A percentile compares a stretch with the other conserved stretches of the same genome.
Evolutionary conservation across 768 basidiomycete species (phyloP).

Genomic region (Pisolithus sp.): DNA sequence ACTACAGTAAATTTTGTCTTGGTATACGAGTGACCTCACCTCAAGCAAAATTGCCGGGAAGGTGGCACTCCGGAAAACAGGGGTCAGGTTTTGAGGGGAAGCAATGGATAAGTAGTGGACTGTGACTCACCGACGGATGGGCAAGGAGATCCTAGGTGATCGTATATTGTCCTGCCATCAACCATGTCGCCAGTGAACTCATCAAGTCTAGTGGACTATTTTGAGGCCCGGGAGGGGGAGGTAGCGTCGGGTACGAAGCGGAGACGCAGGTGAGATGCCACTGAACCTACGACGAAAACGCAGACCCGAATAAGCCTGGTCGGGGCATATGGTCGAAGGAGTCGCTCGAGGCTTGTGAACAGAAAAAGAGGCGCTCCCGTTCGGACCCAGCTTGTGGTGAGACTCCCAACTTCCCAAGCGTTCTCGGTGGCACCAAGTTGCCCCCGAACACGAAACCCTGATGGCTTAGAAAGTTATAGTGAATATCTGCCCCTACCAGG

Average conservation of each 20-base stretch:
- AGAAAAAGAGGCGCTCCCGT: conserved; percentile 89
- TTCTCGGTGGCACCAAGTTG: conserved; percentile 97
- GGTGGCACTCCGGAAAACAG: too few species aligned
- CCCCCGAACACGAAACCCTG: conserved; percentile 59
- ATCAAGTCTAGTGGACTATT: conserved; percentile 80
- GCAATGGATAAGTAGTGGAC: too few species aligned
- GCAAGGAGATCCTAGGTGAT: too few species aligned
- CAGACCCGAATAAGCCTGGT: conserved; percentile 53
- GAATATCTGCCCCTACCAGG: conserved; percentile 80
- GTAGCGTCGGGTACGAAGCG: conserved; percentile 51
- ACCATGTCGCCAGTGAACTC: conserved; percentile 30
- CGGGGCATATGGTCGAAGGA: conserved; percentile 73
- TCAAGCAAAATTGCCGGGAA: too few species aligned
- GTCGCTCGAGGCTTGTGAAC: conserved; percentile 62
- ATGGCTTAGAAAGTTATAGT: conserved; percentile 82
- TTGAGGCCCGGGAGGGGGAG: conserved; percentile 35
- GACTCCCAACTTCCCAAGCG: conserved; percentile 82
- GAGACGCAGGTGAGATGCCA: conserved; percentile 78
- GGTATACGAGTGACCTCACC: too few species aligned
- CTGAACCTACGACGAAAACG: conserved; percentile 59
- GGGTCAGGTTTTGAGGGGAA: too few species aligned
- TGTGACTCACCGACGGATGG: too few species aligned
- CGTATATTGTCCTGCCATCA: too few species aligned
- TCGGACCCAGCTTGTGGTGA: conserved; percentile 82
- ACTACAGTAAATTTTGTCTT: too few species aligned